Evolutionary conservation across 768 basidiomycete genomes (phyloP), one percentile per base, ranked within the genome.

Genomic region (Chalciporus chontae): DNA sequence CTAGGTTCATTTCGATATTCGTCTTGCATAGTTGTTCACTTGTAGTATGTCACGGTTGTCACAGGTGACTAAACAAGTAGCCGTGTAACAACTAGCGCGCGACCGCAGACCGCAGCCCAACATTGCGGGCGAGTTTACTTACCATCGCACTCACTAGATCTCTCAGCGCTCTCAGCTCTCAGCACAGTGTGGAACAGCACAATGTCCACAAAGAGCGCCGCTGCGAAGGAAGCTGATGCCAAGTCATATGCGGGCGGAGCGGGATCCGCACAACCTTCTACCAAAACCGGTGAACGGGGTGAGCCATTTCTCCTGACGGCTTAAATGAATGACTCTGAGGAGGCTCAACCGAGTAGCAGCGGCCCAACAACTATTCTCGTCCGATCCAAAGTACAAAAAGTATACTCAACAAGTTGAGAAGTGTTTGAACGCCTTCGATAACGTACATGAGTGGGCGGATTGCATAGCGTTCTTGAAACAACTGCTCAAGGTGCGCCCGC

Each of bases 401-500:
- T 97, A 93, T 70, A 76, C 85, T 0, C 84, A 87, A 48, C 89
- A 92, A 60, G 90, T 99, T 42, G 96, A 99, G 66, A 87, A 87
- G 70, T 92, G 90, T 58, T 76, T 99, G 41, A 87, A 84, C 53
- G 85, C 92, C 2, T 98, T 99, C 62, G 94, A 96, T 63, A 90
- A 84, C 62, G 92, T 96, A 51, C 91, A 95, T 50, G 96, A 99
- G 73, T 99, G 96, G 96, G 94, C 96, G 52, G 96, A 99, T 72
- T 98, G 94, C 67, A 98, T 96, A 64, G 87, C 94, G 36, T 99
- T 98, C 71, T 69, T 99, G 67, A 94, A 94, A 65, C 88, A 94
- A 58, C 70, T 96, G 52, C 79, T 95, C 52, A 96, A 96, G 78
- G 93, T 90, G 59, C 39, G 67, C 56, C 37, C 19, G 26, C 27